Percentiles rank a stretch among this genome's conserved stretches.
Conservation (phyloP, 495 filamentous ascomycete species). For the Evernia prunastri region DNA sequence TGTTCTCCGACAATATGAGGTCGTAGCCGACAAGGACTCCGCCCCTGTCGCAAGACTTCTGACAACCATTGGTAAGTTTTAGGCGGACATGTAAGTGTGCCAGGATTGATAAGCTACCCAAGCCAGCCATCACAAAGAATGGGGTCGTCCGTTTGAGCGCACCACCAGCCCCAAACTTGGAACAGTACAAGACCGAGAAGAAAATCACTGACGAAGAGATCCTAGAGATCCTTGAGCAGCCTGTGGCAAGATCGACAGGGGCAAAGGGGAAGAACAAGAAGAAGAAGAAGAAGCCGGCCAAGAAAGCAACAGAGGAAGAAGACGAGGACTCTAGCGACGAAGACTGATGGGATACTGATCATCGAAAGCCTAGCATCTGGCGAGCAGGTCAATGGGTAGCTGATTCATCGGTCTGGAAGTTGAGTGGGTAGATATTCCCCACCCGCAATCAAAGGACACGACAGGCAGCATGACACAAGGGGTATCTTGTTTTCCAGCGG, state of each 20-base stretch:
- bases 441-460: not conserved
- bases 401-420: not conserved
- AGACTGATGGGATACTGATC: conserved; percentile 41
- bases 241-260: conserved; percentile 66
- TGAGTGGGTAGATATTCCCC: not conserved
- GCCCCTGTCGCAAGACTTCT: conserved; percentile 76
- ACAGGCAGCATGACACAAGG: not conserved
- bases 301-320: conserved; percentile 51
- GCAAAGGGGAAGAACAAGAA: conserved; percentile 72
- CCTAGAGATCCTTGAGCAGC: conserved; percentile 84
- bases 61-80: conserved; percentile 77
- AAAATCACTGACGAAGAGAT: conserved; percentile 96
- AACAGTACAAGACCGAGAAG: conserved; percentile 85
- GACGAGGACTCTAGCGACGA: conserved; percentile 51
- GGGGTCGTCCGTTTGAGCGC: conserved; percentile 78
- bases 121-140: conserved; percentile 93
- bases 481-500: not conserved
- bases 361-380: not conserved
- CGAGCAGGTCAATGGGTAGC: not conserved
- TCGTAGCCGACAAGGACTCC: conserved; percentile 84
- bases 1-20: conserved; percentile 90
- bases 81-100: conserved; percentile 15
- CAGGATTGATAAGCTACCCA: conserved; percentile 10
- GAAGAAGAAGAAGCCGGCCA: conserved; percentile 84
- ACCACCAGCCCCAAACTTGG: conserved; percentile 63